Conservation (phyloP, 495 filamentous ascomycete species). For the Xylaria grammica region DNA sequence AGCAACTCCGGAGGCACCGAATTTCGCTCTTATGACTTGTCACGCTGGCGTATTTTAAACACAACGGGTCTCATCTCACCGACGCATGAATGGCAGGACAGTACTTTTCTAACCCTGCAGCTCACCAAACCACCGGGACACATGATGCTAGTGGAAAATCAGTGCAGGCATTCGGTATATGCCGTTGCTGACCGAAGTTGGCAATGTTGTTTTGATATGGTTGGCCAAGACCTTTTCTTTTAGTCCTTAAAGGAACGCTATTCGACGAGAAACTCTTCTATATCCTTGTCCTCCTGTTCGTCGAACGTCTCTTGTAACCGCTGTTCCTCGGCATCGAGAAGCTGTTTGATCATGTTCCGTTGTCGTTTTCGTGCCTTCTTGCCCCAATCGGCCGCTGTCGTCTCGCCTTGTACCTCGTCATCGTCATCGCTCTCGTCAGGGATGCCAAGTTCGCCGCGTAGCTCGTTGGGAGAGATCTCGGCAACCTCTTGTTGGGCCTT, state of each 20-base stretch:
- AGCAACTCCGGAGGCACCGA: neutral
- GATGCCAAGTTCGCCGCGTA: conserved; percentile 57
- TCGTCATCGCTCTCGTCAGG: conserved; percentile 60
- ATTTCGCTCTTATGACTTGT: conserved; percentile 1
- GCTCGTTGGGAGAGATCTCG: conserved; percentile 54
- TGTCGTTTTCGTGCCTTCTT: conserved; percentile 68
- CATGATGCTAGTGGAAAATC: conserved; percentile 6
- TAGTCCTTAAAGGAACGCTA: neutral
- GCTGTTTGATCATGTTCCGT: conserved; percentile 62
- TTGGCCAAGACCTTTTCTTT: conserved; percentile 10
- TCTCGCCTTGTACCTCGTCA: conserved; percentile 56
- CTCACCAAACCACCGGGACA: neutral
- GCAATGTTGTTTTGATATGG: conserved; percentile 13
- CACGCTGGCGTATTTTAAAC: neutral
- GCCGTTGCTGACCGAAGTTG: conserved; percentile 8
- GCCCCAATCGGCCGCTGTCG: conserved; percentile 56
- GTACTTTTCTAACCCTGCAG: conserved; percentile 3
- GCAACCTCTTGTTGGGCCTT: conserved; percentile 42
- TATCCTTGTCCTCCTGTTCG: conserved; percentile 70
- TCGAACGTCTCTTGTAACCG: conserved; percentile 48
- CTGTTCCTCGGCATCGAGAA: conserved; percentile 57
- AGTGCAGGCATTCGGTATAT: neutral
- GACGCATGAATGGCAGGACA: neutral
- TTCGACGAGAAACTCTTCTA: conserved; percentile 69
- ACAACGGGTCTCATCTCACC: neutral